Evolutionary conservation across 2,329 filamentous ascomycete species (phyloP), one percentile per base, ranked within the genome.

Genomic region (Diaporthe vexans): DNA sequence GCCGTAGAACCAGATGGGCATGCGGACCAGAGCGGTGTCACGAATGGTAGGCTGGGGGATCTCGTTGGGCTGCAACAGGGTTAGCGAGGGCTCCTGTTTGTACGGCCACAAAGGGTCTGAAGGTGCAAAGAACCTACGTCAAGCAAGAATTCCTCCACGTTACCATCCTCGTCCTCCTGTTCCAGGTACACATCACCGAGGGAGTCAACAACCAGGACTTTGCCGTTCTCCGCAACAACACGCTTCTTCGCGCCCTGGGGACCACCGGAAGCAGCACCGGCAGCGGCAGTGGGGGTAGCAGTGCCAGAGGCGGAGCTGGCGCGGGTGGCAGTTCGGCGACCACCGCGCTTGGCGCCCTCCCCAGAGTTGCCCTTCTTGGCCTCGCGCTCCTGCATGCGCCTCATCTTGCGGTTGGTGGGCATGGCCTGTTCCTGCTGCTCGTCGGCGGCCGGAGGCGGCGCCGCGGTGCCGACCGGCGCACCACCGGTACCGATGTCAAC

Each of bases 121-220:
- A 24, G n/a, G 33, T 51, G 35, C 33, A 43, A 52, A 19, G 24
- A 69, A 90, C 93, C 88, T 85, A 98, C 92, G 82, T 99, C 96
- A 75, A 99, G 91, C 77, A 98, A 86, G 81, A 93, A 97, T 81
- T 98, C 94, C 78, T 94, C 90, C 43, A 91, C 89, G 72, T 94
- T 91, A 71, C 97, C 97, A 33, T 98, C 94, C 78, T 95, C 95
- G 69, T 95, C 94, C 79, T 94, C 90, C 81, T 97, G 94, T 84
- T 98, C 95, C n/a, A 99, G 88, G 81, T 94, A 99, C 17, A 99
- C 97, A 79, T 98, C 95, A 37, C 97, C 97, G 13, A 93, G 87
- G 0, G 94, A 94, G 84, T 99, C 96, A 5, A 99, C 97, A 73
- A 99, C 93, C 51, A 99, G 87, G 0, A 97, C 89, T 87, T 98